A percentile compares a stretch with the other conserved stretches of the same genome.
phyloP scores from a whole-genome alignment of 164 flowering plant species.

The Echeveria elegans region DNA sequence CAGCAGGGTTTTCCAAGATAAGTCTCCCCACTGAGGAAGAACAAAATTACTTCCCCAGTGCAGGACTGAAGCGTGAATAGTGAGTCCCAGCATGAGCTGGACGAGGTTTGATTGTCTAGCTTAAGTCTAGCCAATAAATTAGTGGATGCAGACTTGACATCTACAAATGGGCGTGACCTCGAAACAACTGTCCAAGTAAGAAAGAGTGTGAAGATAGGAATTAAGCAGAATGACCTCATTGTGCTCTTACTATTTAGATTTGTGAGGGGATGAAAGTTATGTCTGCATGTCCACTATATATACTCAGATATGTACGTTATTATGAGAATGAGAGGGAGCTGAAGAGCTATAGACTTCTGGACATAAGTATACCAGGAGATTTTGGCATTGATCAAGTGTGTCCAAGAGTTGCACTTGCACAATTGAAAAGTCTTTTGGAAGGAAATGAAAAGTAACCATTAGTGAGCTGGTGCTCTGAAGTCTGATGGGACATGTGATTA shows the following conservation, averaged over 20 bases:
- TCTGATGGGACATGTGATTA: too few species aligned
- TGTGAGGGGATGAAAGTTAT: too few species aligned
- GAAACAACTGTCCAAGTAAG: neutral
- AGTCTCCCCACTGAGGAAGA: conserved; percentile 6
- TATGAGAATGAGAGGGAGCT: neutral
- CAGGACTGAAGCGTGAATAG: neutral
- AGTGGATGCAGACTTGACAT: neutral
- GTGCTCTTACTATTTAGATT: neutral
- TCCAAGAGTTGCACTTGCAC: neutral
- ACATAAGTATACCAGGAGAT: too few species aligned
- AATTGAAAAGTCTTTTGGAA: neutral
- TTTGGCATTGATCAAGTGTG: neutral
- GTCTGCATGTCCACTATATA: neutral
- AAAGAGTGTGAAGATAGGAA: neutral
- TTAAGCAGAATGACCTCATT: neutral
- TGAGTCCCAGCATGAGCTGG: conserved; percentile 1
- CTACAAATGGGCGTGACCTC: neutral
- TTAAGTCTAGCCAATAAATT: neutral
- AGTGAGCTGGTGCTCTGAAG: neutral
- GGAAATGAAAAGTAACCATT: neutral
- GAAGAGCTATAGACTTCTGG: neutral
- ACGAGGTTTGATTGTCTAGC: neutral
- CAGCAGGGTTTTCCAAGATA: conserved; percentile 6
- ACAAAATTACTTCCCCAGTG: conserved; percentile 6
- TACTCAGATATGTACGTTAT: neutral